A percentile compares a stretch with the other conserved stretches of the same genome.
Evolutionary conservation across 1,284 basidiomycete genomes (phyloP).

Genomic region (Lentinula novae-zelandiae): DNA sequence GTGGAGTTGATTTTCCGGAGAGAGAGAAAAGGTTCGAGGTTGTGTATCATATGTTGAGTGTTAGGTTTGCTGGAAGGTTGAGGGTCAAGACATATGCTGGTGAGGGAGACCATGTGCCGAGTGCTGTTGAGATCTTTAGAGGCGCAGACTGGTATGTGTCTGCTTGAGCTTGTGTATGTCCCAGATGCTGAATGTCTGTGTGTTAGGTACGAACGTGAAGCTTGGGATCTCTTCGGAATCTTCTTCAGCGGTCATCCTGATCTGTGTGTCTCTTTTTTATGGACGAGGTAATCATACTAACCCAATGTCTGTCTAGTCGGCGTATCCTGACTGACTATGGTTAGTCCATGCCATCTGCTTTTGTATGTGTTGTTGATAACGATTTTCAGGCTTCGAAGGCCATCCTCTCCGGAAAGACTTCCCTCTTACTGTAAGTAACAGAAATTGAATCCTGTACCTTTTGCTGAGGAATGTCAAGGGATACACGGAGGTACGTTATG

Average conservation of each 20-base stretch:
- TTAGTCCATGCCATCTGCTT: conserved; percentile 27
- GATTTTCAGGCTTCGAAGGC: conserved; percentile 85
- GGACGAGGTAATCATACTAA: conserved; percentile 6
- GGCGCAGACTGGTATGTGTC: conserved; percentile 88
- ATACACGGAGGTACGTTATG: conserved; percentile 96
- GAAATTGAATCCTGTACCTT: not conserved
- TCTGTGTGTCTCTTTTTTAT: conserved; percentile 53
- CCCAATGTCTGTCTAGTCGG: conserved; percentile 50
- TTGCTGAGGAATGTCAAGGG: conserved; percentile 47
- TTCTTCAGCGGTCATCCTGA: conserved; percentile 98
- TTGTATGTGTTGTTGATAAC: not conserved
- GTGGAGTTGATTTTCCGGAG: conserved; percentile 94
- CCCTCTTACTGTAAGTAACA: conserved; percentile 76
- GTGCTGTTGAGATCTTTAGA: conserved; percentile 74
- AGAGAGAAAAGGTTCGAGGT: conserved; percentile 95
- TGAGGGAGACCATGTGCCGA: conserved; percentile 94
- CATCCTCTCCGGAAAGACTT: conserved; percentile 98
- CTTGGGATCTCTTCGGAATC: conserved; percentile 98
- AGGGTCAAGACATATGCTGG: conserved; percentile 98
- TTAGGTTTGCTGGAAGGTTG: conserved; percentile 76
- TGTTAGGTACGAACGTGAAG: conserved; percentile 84
- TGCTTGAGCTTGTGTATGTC: not conserved
- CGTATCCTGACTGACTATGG: conserved; percentile 99
- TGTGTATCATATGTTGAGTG: conserved; percentile 92
- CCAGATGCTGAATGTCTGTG: conserved; percentile 11